Conservation (phyloP, 371 early-diverging fungal species). For the Mucor racemosus region DNA sequence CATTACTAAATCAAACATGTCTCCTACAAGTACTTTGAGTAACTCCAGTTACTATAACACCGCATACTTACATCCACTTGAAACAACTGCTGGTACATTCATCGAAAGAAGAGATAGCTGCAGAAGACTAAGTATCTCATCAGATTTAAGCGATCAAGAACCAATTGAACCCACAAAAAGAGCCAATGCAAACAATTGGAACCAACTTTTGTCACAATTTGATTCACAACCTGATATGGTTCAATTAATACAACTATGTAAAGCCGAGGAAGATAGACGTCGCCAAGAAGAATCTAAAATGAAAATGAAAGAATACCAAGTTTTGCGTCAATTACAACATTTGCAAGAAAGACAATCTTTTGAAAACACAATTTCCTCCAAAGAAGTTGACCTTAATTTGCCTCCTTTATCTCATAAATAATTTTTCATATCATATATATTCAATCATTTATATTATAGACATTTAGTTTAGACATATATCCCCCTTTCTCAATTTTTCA, state of each 20-base stretch:
- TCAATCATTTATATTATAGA: background rate
- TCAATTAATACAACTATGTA: constrained; percentile 50
- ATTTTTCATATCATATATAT: background rate
- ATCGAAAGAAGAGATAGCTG: constrained; percentile 7
- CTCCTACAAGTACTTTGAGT: constrained; percentile 4
- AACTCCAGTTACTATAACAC: background rate
- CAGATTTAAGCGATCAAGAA: constrained; percentile 18
- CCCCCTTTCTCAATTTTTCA: background rate
- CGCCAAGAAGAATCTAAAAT: constrained; percentile 54
- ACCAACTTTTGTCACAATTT: constrained; percentile 23
- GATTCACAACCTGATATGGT: constrained; percentile 53
- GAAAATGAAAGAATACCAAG: constrained; percentile 42
- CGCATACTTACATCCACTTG: constrained; percentile 14
- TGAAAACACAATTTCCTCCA: background rate
- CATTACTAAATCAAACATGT: constrained; percentile 5
- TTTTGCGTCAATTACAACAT: constrained; percentile 18
- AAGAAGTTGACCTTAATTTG: constrained; percentile 10
- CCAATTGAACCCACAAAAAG: background rate
- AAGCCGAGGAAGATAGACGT: constrained; percentile 55
- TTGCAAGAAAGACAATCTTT: constrained; percentile 7
- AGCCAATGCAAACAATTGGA: constrained; percentile 14
- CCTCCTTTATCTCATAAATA: constrained; percentile 13
- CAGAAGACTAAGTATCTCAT: constrained; percentile 18
- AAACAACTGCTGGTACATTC: constrained; percentile 6
- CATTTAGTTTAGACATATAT: constrained; percentile 4